Conservation (phyloP, 257 asterid species). For the Solanum virginianum region DNA sequence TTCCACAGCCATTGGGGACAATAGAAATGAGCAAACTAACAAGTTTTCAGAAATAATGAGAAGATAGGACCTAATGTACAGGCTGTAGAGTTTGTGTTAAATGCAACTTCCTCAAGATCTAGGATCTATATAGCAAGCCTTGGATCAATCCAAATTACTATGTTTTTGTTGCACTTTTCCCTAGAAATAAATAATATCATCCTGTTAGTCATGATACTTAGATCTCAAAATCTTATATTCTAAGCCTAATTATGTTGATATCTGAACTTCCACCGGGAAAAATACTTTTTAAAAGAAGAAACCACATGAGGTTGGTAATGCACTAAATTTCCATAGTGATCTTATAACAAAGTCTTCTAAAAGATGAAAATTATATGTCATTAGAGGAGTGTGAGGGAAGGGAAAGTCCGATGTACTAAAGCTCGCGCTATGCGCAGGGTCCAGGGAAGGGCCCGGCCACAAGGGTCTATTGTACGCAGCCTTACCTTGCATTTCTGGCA, state of each 20-base stretch:
- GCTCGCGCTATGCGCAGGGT: too few relatives aligned
- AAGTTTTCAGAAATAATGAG: constrained; percentile 21
- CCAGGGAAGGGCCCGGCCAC: too few relatives aligned
- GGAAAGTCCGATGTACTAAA: too few relatives aligned
- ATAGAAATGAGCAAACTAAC: constrained; percentile 28
- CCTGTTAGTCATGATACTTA: background rate
- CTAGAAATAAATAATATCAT: background rate
- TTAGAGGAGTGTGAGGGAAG: background rate
- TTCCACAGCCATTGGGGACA: constrained; percentile 37
- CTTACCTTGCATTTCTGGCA: too few relatives aligned
- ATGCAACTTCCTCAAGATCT: background rate
- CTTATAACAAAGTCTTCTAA: background rate
- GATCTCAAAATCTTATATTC: background rate
- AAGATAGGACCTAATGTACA: background rate
- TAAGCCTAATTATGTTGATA: background rate
- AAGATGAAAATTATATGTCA: background rate
- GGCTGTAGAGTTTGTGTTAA: background rate
- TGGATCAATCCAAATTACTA: background rate
- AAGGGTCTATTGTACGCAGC: too few relatives aligned
- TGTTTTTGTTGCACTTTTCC: background rate
- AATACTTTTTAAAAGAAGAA: background rate
- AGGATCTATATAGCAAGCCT: background rate
- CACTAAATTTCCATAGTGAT: background rate
- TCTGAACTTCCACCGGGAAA: background rate
- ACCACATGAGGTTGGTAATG: background rate